Percentiles rank a stretch among this genome's conserved stretches.
Conservation (phyloP, 1,139 yeast genomes). For the Diutina scorzettiae region DNA sequence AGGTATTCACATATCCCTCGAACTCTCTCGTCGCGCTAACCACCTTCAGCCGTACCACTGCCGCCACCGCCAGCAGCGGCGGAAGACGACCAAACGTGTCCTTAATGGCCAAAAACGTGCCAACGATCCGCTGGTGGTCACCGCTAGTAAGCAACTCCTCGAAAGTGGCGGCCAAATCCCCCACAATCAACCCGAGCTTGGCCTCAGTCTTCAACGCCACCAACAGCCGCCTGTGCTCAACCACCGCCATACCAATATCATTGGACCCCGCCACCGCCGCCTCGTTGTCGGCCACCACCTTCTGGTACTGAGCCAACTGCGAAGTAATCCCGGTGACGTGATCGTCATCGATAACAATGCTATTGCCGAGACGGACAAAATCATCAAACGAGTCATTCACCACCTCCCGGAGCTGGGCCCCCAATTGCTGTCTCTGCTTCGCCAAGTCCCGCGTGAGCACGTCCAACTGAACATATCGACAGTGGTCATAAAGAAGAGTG, state of each 20-base stretch:
- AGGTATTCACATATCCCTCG: neutral
- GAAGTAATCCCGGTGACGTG: neutral
- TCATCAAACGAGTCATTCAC: constrained; percentile 3
- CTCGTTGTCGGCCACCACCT: neutral
- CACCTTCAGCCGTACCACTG: neutral
- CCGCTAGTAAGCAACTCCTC: neutral
- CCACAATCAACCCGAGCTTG: neutral
- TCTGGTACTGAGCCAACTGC: neutral
- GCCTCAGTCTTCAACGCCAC: neutral
- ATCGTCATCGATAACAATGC: neutral
- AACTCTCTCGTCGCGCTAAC: neutral
- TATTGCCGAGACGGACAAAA: neutral
- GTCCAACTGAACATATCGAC: constrained; percentile 1
- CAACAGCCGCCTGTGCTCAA: neutral
- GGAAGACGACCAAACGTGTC: neutral
- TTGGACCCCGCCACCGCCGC: neutral
- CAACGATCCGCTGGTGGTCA: neutral
- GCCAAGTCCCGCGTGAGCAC: neutral
- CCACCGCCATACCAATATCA: neutral
- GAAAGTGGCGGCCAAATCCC: constrained; percentile 2
- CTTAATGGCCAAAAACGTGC: neutral
- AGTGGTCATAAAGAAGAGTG: neutral
- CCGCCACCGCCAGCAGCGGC: neutral
- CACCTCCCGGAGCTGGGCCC: neutral
- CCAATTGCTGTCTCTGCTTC: neutral